Evolutionary conservation across 495 filamentous ascomycete species (phyloP), one percentile per base, ranked within the genome.

Genomic region (Penicillium samsonianum): DNA sequence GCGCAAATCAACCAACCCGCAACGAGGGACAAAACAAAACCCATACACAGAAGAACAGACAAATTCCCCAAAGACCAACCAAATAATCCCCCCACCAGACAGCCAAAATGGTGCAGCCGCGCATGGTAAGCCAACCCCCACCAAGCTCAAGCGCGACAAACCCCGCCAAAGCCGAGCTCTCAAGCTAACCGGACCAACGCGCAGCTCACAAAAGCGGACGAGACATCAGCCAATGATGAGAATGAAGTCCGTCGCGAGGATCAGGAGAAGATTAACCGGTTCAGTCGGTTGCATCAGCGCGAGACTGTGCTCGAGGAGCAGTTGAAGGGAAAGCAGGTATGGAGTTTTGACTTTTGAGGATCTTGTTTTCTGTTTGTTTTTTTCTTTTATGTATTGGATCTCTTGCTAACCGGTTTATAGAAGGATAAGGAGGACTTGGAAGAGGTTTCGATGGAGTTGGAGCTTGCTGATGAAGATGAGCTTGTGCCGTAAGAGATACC

Each of bases 341-440:
- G 84, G 73, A n/a, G 4, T 58, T 30, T 22, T 53, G 8, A 8
- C 35, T 59, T 31, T 19, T 52, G 12, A 9, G 2, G 50, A 48
- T 40, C 1, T 19, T 28, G 37, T 19, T 19, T 31, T 65, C 25
- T n/a, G 28, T 45, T n/a, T n/a, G n/a, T n/a, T n/a, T n/a, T 19
- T 19, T 31, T 65, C 25, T n/a, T 23, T 45, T 6, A 53, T 37
- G 50, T 41, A 50, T 45, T 22, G 14, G 30, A 50, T 31, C 10
- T 10, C 28, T 17, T 16, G 49, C 38, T 53, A 55, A 50, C 46
- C 16, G 52, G 7, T 8, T 38, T 56, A 50, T 64, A 98, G 95
- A 96, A 98, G 77, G 94, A 98, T 67, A 98, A 97, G 73, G 95
- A 98, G 72, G 94, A 97, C 64, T 82, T 98, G 5, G 91, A 96